These are phyloP conservation scores for Penicillium arizonense DNA, from an alignment of 495 filamentous ascomycete species.

Conservation along the genomic window DNA sequence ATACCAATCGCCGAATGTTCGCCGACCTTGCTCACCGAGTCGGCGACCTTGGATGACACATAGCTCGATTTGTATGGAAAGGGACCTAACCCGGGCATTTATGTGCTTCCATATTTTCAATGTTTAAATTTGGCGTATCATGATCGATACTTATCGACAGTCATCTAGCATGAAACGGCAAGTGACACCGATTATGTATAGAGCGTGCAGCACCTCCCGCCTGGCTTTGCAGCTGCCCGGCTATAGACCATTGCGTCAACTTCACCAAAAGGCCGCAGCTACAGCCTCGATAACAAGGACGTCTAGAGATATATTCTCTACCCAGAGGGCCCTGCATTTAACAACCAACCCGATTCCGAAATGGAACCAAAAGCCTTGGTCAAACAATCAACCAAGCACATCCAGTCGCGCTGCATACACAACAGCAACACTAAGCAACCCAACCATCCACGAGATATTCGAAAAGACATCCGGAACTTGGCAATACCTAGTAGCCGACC, in stretches of 20 bases:
- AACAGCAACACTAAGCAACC: slow-evolving; percentile 9
- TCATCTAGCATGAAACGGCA: too few relatives aligned
- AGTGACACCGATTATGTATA: too few relatives aligned
- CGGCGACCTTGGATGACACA: neutral
- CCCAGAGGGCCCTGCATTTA: neutral
- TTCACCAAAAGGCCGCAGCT: too few relatives aligned
- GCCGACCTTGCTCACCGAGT: slow-evolving; percentile 4
- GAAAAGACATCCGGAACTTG: slow-evolving; percentile 52
- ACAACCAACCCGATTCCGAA: neutral
- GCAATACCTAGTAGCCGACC: slow-evolving; percentile 61
- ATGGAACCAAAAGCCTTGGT: neutral
- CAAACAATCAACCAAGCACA: neutral
- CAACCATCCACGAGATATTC: slow-evolving; percentile 43
- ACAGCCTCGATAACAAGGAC: neutral
- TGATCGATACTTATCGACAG: too few relatives aligned
- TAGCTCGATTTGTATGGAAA: too few relatives aligned
- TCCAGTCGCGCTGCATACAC: slow-evolving; percentile 7
- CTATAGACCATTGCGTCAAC: too few relatives aligned
- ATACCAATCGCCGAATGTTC: neutral
- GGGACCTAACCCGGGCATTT: too few relatives aligned
- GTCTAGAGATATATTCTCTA: too few relatives aligned
- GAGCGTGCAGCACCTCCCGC: too few relatives aligned
- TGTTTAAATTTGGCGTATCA: too few relatives aligned
- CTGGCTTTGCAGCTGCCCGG: too few relatives aligned
- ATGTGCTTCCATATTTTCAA: too few relatives aligned